Evolutionary conservation across 179 eudicot genomes (phyloP).

Genomic region (Beta corolliflora): DNA sequence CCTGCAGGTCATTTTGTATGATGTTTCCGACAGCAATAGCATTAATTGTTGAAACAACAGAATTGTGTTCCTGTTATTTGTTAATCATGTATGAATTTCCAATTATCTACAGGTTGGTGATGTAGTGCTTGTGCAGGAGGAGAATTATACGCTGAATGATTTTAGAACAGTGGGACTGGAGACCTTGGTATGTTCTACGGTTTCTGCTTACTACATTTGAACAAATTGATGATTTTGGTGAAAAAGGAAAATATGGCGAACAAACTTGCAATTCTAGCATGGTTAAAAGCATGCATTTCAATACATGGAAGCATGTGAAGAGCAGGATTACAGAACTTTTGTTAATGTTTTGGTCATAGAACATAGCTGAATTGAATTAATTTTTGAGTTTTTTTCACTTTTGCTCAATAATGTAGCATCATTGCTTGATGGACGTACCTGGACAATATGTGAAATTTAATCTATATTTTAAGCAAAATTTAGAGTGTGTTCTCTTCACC

Average conservation of each 20-base stretch:
- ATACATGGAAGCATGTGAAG: neutral
- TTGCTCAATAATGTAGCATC: neutral
- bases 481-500: too few relatives aligned
- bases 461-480: too few relatives aligned
- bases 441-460: too few relatives aligned
- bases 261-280: neutral
- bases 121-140: constrained; percentile 70
- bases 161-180: constrained; percentile 56
- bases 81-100: constrained; percentile 8
- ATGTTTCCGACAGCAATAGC: neutral
- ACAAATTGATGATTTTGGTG: neutral
- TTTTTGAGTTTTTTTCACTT: neutral
- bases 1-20: neutral
- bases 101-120: constrained; percentile 65
- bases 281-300: neutral
- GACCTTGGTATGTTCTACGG: constrained; percentile 57
- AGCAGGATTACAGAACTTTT: neutral
- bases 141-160: constrained; percentile 51
- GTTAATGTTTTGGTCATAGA: neutral
- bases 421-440: too few relatives aligned
- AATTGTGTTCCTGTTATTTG: neutral
- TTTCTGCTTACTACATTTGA: neutral
- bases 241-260: neutral
- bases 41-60: neutral
- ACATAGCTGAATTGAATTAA: neutral